Evolutionary conservation across 352 stramenopile genomes (phyloP).

Genomic region (Phytophthora pinifolia): DNA sequence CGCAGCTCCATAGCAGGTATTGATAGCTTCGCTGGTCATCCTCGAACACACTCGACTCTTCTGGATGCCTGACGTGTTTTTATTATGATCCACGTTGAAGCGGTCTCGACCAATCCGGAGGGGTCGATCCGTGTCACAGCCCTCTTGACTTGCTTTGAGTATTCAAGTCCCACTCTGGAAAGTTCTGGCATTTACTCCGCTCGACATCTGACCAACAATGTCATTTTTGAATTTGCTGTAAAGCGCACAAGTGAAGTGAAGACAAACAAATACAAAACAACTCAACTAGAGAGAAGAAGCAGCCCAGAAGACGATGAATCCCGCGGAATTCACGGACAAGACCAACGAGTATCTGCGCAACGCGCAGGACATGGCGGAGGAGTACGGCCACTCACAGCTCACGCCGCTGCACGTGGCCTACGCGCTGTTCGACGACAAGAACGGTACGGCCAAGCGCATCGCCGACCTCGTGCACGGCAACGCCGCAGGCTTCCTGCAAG

Average conservation of each 20-base stretch:
- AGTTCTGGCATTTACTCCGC: slow-evolving; percentile 25
- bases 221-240: slow-evolving; percentile 31
- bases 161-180: slow-evolving; percentile 25
- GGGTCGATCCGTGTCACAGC: slow-evolving; percentile 13
- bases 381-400: slow-evolving; percentile 70
- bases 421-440: slow-evolving; percentile 66
- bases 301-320: slow-evolving; percentile 50
- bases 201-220: no score
- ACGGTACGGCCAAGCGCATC: slow-evolving; percentile 58
- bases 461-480: slow-evolving; percentile 56
- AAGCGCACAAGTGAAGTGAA: slow-evolving; percentile 25
- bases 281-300: background rate
- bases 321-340: slow-evolving; percentile 81
- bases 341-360: slow-evolving; percentile 61
- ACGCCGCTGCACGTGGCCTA: slow-evolving; percentile 73
- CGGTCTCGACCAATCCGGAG: slow-evolving; percentile 17
- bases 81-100: slow-evolving; percentile 25
- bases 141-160: slow-evolving; percentile 21
- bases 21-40: background rate
- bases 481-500: slow-evolving; percentile 42
- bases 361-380: slow-evolving; percentile 55
- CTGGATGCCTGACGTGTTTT: slow-evolving; percentile 6
- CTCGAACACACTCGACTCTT: slow-evolving; percentile 14
- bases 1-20: slow-evolving; percentile 8
- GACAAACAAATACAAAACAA: no score